A percentile compares a stretch with the other conserved stretches of the same genome.
These are phyloP conservation scores for Colletotrichum echinochloae DNA, from an alignment of 2,329 filamentous ascomycete genomes.

Conservation along the genomic window DNA sequence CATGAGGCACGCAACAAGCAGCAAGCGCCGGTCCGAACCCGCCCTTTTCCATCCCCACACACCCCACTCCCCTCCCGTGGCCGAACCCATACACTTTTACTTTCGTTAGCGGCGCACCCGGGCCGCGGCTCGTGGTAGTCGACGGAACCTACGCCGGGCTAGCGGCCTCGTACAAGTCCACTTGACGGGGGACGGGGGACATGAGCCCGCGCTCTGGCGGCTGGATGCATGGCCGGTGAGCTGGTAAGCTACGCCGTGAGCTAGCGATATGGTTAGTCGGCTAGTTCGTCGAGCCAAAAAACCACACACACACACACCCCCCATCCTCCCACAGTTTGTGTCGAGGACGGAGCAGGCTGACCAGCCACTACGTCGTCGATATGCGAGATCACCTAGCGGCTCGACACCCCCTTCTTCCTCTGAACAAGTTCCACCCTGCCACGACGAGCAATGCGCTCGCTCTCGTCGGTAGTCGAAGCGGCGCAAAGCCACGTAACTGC, in stretches of 20 bases:
- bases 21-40: slow-evolving; percentile 4
- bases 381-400: neutral
- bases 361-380: neutral
- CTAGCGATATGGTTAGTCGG: neutral
- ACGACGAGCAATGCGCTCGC: neutral
- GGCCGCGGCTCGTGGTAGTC: slow-evolving; percentile 1
- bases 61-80: neutral
- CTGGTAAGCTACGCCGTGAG: neutral
- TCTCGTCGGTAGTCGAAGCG: neutral
- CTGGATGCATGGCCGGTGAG: neutral
- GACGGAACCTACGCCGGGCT: slow-evolving; percentile 9
- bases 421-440: no score
- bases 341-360: no score
- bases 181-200: neutral
- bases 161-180: neutral
- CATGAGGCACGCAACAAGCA: neutral
- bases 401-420: neutral
- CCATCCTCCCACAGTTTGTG: neutral
- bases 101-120: slow-evolving; percentile 10
- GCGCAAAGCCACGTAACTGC: neutral
- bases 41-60: neutral
- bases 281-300: neutral
- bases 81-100: neutral
- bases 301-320: no score
- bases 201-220: neutral